Percentiles rank a stretch among this genome's conserved stretches.
phyloP scores from a whole-genome alignment of 192 early-diverging fungal genomes.

The Coemansia sp. region DNA sequence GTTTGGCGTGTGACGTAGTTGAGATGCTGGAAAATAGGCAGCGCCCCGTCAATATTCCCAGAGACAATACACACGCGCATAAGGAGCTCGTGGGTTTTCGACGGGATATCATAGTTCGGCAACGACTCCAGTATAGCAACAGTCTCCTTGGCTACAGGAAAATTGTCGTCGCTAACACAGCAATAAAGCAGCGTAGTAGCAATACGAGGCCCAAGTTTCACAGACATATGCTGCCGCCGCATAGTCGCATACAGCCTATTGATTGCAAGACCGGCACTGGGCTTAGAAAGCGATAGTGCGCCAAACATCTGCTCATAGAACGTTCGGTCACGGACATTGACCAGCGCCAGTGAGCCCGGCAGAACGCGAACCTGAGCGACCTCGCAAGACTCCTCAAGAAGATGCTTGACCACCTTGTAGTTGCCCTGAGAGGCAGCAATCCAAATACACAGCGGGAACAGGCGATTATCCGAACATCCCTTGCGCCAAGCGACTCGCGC shows the following conservation, averaged over 20 bases:
- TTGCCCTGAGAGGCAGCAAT: conserved; percentile 25
- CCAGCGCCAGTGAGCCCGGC: conserved; percentile 31
- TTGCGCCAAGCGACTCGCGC: background rate
- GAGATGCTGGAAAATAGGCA: conserved; percentile 26
- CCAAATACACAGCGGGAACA: conserved; percentile 28
- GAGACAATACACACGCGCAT: conserved; percentile 34
- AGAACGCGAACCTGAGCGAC: conserved; percentile 14
- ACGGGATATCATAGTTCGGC: background rate
- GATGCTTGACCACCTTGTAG: background rate
- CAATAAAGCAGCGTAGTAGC: conserved; percentile 28
- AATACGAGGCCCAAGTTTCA: conserved; percentile 15
- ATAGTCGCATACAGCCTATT: conserved; percentile 11
- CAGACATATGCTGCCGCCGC: conserved; percentile 6
- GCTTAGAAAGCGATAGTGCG: conserved; percentile 18
- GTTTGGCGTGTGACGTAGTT: conserved; percentile 10
- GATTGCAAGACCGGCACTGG: conserved; percentile 18
- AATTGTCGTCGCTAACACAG: conserved; percentile 33
- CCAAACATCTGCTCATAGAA: conserved; percentile 25
- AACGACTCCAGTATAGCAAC: background rate
- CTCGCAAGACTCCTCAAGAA: background rate
- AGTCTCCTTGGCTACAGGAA: conserved; percentile 17
- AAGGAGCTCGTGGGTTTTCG: conserved; percentile 36
- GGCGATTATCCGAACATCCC: conserved; percentile 21
- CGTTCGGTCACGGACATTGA: conserved; percentile 4
- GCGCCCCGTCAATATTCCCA: conserved; percentile 15